A percentile compares a stretch with the other conserved stretches of the same genome.
Evolutionary conservation across 2,329 filamentous ascomycete genomes (phyloP).

Genomic region (Fusarium sp.): DNA sequence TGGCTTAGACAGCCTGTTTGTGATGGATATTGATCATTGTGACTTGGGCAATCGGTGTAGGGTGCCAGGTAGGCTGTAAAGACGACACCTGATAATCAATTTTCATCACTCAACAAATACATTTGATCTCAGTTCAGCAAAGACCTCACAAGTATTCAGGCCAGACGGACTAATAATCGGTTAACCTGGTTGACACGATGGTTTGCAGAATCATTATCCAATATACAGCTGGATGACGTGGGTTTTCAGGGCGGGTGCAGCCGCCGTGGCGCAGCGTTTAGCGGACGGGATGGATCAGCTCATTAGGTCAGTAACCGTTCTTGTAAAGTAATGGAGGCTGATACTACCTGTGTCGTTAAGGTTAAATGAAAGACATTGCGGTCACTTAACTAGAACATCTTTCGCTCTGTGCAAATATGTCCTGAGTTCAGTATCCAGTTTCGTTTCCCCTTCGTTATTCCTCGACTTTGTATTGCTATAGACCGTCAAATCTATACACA

Average conservation of each 20-base stretch:
- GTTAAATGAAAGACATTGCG: background rate
- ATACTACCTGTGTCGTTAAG: conserved; percentile 3
- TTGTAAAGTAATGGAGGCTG: conserved; percentile 10
- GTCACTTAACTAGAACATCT: background rate
- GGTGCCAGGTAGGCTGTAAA: background rate
- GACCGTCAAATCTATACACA: background rate
- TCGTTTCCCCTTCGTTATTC: background rate
- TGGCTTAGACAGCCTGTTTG: background rate
- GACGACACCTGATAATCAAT: background rate
- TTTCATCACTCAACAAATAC: background rate
- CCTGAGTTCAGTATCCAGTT: background rate
- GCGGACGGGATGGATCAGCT: conserved; percentile 2
- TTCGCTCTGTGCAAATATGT: background rate
- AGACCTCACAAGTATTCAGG: background rate
- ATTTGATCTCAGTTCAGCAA: background rate
- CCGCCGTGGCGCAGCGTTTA: conserved; percentile 31
- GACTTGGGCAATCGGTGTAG: background rate
- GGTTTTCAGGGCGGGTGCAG: conserved; percentile 29
- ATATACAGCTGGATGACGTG: conserved; percentile 27
- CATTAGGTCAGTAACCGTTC: background rate
- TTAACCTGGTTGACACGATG: background rate
- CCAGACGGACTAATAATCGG: background rate
- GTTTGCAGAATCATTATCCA: background rate
- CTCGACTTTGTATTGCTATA: background rate
- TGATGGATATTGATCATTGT: too few relatives aligned